A percentile compares a stretch with the other conserved stretches of the same genome.
Evolutionary conservation across 306 rosid species (phyloP).

Genomic region (Ormosia emarginata): DNA sequence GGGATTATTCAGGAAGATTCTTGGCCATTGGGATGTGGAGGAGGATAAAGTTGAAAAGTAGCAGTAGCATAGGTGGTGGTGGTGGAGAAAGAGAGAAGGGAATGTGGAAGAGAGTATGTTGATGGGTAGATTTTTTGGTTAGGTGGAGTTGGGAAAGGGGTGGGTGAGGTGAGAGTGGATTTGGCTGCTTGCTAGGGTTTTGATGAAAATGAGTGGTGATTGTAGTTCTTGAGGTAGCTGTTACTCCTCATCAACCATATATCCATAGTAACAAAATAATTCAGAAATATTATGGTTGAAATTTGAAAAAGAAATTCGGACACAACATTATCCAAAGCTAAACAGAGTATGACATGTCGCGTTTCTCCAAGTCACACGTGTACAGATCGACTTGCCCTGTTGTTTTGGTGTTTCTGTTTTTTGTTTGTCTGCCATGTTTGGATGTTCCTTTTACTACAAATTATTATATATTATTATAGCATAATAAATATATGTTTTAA

Average conservation of each 20-base stretch:
- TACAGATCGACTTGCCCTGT: not conserved
- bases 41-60: not conserved
- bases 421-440: not conserved
- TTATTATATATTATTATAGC: too few relatives aligned
- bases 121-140: not conserved
- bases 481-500: too few relatives aligned
- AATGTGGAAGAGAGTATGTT: slow-evolving; percentile 36
- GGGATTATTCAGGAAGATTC: slow-evolving; percentile 54
- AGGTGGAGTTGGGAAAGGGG: slow-evolving; percentile 11
- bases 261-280: not conserved
- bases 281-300: slow-evolving; percentile 2
- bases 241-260: not conserved
- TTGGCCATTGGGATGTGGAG: slow-evolving; percentile 53
- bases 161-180: slow-evolving; percentile 27
- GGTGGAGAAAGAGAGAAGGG: slow-evolving; percentile 13
- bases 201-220: slow-evolving; percentile 59
- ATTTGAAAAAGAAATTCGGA: not conserved
- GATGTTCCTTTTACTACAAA: not conserved
- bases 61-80: slow-evolving; percentile 14
- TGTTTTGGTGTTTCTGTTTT: not conserved
- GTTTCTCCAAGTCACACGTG: too few relatives aligned
- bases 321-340: slow-evolving; percentile 5
- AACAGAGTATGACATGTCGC: not conserved
- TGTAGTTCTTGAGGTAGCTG: not conserved
- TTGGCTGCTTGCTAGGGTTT: slow-evolving; percentile 38